These are phyloP conservation scores for Quercus parvula DNA, from an alignment of 306 rosid genomes.

Conservation along the genomic window DNA sequence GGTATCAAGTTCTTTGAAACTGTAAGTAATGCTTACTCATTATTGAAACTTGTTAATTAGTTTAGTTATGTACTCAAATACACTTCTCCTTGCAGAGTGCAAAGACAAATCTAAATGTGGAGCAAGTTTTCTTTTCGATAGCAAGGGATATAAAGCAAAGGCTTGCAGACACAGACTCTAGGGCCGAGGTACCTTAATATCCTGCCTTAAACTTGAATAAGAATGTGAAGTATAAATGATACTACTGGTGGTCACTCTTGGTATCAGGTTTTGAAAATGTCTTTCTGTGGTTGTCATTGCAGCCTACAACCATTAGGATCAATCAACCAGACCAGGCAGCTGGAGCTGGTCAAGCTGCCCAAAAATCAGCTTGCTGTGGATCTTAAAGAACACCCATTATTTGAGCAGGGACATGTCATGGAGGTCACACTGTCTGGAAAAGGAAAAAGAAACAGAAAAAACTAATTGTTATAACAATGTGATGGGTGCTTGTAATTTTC, in stretches of 20 bases:
- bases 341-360: slow-evolving; percentile 48
- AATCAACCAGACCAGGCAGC: slow-evolving; percentile 58
- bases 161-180: slow-evolving; percentile 70
- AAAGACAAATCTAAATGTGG: slow-evolving; percentile 90
- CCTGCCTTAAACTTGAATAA: background rate
- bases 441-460: slow-evolving; percentile 24
- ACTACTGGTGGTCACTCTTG: background rate
- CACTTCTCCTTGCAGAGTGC: slow-evolving; percentile 64
- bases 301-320: slow-evolving; percentile 75
- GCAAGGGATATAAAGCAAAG: slow-evolving; percentile 87
- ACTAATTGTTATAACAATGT: slow-evolving; percentile 41
- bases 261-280: background rate
- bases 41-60: slow-evolving; percentile 8
- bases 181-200: slow-evolving; percentile 56
- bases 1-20: slow-evolving; percentile 97
- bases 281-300: slow-evolving; percentile 16
- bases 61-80: slow-evolving; percentile 7
- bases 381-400: slow-evolving; percentile 38
- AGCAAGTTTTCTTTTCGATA: slow-evolving; percentile 89
- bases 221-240: background rate
- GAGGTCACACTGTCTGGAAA: slow-evolving; percentile 18
- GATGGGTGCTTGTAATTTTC: slow-evolving; percentile 47
- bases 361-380: slow-evolving; percentile 79
- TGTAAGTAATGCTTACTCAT: slow-evolving; percentile 49
- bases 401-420: slow-evolving; percentile 12